These are phyloP conservation scores for Cryphonectria japonica DNA, from an alignment of 2,329 filamentous ascomycete species.

Conservation along the genomic window DNA sequence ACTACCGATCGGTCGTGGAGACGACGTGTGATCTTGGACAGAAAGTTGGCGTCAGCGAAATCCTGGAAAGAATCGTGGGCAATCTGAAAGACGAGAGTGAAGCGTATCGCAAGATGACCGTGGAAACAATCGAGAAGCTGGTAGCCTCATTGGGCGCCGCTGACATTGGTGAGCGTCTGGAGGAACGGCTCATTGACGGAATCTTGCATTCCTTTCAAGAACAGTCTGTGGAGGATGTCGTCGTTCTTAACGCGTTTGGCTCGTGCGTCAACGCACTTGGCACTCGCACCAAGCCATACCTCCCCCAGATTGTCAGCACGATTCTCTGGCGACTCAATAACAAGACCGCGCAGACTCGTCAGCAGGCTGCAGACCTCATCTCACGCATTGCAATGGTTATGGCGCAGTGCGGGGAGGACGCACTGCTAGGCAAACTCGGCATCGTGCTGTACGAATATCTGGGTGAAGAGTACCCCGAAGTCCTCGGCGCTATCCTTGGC, in stretches of 20 bases:
- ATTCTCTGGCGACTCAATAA: slow-evolving; percentile 98
- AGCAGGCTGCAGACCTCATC: slow-evolving; percentile 95
- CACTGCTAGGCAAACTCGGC: slow-evolving; percentile 92
- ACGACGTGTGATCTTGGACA: slow-evolving; percentile 96
- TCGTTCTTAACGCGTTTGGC: slow-evolving; percentile 96
- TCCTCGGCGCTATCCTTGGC: slow-evolving; percentile 93
- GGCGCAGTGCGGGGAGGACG: slow-evolving; percentile 97
- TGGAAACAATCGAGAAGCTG: slow-evolving; percentile 96
- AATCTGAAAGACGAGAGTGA: slow-evolving; percentile 99
- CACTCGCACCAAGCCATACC: slow-evolving; percentile 91
- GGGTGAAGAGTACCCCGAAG: slow-evolving; percentile 97
- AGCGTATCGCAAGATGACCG: slow-evolving; percentile 97
- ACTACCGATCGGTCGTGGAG: slow-evolving; percentile 97
- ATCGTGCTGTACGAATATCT: slow-evolving; percentile 97
- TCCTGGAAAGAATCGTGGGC: slow-evolving; percentile 87
- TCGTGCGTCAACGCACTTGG: slow-evolving; percentile 96
- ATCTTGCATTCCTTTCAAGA: slow-evolving; percentile 97
- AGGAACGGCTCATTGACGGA: slow-evolving; percentile 93
- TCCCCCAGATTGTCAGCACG: slow-evolving; percentile 95
- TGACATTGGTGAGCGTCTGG: slow-evolving; percentile 88
- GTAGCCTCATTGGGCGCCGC: slow-evolving; percentile 91
- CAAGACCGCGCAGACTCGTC: slow-evolving; percentile 93
- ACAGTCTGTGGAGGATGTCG: slow-evolving; percentile 92
- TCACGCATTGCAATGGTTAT: slow-evolving; percentile 98
- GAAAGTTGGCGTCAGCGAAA: slow-evolving; percentile 96